Conservation (phyloP, 306 rosid genomes). For the Echinosophora koreensis region DNA sequence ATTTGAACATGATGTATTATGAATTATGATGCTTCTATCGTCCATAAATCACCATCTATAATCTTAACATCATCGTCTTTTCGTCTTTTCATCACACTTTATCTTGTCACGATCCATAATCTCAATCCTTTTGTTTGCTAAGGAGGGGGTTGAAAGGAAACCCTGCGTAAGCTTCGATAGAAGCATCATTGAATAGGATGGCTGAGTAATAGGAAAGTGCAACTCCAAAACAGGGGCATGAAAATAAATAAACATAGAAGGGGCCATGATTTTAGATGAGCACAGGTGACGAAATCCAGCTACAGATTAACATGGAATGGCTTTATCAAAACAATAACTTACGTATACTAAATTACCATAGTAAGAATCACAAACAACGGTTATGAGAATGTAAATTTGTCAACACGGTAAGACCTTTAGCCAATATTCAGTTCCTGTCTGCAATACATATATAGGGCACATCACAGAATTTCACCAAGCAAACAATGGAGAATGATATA, state of each 20-base stretch:
- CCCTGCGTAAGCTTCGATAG: too few relatives aligned
- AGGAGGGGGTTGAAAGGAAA: too few relatives aligned
- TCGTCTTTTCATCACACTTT: too few relatives aligned
- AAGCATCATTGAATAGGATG: background rate
- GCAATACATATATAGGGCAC: constrained; percentile 53
- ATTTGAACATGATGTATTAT: too few relatives aligned
- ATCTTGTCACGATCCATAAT: too few relatives aligned
- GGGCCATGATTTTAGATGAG: background rate
- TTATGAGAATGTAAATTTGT: constrained; percentile 43
- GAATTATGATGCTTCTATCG: too few relatives aligned
- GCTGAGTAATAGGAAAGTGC: background rate
- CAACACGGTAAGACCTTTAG: constrained; percentile 51
- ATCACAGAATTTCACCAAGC: constrained; percentile 62
- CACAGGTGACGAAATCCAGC: constrained; percentile 31
- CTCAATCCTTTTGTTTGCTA: too few relatives aligned
- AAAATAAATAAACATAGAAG: constrained; percentile 10
- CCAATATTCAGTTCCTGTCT: constrained; percentile 49
- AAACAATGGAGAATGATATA: constrained; percentile 65
- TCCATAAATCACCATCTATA: too few relatives aligned
- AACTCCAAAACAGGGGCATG: background rate
- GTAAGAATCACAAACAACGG: constrained; percentile 49
- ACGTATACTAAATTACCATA: constrained; percentile 43
- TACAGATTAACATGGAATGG: constrained; percentile 28
- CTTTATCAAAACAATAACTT: constrained; percentile 45
- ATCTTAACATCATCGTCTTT: too few relatives aligned